A percentile compares a stretch with the other conserved stretches of the same genome.
phyloP scores from a whole-genome alignment of 176 grass and related monocot genomes.

The Elaeis guineensis region DNA sequence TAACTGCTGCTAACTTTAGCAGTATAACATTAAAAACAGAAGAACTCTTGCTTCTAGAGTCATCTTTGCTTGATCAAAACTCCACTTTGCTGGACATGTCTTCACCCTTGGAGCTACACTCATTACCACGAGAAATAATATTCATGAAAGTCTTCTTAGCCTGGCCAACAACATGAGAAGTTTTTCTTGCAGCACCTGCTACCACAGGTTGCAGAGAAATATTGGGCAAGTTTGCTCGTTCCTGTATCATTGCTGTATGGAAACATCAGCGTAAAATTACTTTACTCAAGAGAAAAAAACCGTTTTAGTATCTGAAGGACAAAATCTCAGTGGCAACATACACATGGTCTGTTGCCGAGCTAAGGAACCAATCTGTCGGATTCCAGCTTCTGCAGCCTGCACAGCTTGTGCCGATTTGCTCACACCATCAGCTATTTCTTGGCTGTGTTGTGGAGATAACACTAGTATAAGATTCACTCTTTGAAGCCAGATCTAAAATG shows the following conservation, averaged over 20 bases:
- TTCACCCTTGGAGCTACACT: neutral
- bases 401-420: conserved; percentile 64
- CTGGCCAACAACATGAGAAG: conserved; percentile 30
- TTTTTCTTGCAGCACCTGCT: conserved; percentile 34
- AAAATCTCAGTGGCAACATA: conserved; percentile 19
- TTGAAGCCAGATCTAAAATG: too few species aligned
- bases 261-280: neutral
- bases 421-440: conserved; percentile 54
- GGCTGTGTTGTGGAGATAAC: conserved; percentile 27
- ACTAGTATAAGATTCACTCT: neutral
- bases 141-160: conserved; percentile 26
- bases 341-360: conserved; percentile 46
- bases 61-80: neutral
- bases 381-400: conserved; percentile 48
- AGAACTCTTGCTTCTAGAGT: too few species aligned
- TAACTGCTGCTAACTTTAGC: too few species aligned
- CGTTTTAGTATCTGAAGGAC: too few species aligned
- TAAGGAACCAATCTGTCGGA: conserved; percentile 52
- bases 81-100: conserved; percentile 4
- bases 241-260: conserved; percentile 49
- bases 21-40: too few species aligned
- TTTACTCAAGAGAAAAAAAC: neutral
- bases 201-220: conserved; percentile 36
- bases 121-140: conserved; percentile 15
- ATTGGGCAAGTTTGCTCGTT: conserved; percentile 43